Evolutionary conservation across 495 filamentous ascomycete genomes (phyloP), one percentile per base, ranked within the genome.

Genomic region (Penicillium macrosclerotiorum): DNA sequence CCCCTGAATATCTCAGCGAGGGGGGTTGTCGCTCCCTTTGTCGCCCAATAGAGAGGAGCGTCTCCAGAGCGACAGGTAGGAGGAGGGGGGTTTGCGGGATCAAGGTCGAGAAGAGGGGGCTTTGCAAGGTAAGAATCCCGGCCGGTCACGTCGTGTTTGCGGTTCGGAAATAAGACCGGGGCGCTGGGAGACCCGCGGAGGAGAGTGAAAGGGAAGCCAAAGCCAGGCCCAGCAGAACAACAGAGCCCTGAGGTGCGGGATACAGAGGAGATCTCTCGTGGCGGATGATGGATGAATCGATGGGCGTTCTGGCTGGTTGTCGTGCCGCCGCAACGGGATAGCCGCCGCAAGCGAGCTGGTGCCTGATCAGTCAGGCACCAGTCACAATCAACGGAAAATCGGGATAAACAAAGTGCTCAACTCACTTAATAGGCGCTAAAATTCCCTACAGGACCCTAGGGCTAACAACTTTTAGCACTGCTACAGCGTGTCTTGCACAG

Each of bases 241-340:
- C 34, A 29, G 37, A 42, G 40, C 47, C 46, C 49, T 48, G 43
- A 43, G 32, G 31, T 52, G 51, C 47, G 44, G 44, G 39, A 33
- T 34, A 39, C 11, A 24, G 32, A 48, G 36, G 48, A 33, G 44
- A 47, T 46, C 54, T 60, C 38, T 41, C 47, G 48, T 57, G 44
- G 39, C 36, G 55, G 52, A 41, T 46, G 60, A 62, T 68, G 54
- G 47, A 57, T 61, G 57, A 52, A 58, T 34, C 58, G 55, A 53
- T 62, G 54, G 59, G 60, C 59, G 48, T 54, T 65, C 65, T 69
- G 68, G 63, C 57, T 73, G 68, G 70, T 65, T 66, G 58, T 63
- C 60, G 52, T 69, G 65, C 65, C 69, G 67, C 65, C 63, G 67
- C 69, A 71, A 70, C 54, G 54, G 61, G 67, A 66, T 71, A 74